Percentiles rank a stretch among this genome's conserved stretches.
Evolutionary conservation across 306 rosid species (phyloP).

Genomic region (Cicer chorassanicum): DNA sequence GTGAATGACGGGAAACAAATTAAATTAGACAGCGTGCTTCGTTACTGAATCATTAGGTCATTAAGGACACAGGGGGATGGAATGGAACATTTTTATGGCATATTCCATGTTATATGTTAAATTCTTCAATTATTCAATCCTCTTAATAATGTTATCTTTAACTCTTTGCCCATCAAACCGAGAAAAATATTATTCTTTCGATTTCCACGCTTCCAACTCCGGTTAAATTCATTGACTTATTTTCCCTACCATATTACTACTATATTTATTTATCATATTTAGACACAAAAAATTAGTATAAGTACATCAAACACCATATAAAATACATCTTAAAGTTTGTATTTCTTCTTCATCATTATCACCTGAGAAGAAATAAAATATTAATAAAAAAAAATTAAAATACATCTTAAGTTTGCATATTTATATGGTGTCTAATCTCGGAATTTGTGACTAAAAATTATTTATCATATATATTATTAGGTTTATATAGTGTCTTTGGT

Average conservation of each 20-base stretch:
- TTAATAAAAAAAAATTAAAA: no score
- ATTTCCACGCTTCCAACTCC: slow-evolving; percentile 9
- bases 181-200: slow-evolving; percentile 8
- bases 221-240: slow-evolving; percentile 6
- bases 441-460: no score
- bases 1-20: not conserved
- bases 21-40: slow-evolving; percentile 34
- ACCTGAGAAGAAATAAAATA: no score
- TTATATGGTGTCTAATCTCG: no score
- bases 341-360: no score
- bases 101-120: slow-evolving; percentile 29
- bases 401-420: no score
- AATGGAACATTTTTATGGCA: slow-evolving; percentile 36
- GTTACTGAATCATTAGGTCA: slow-evolving; percentile 22
- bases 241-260: not conserved
- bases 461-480: no score
- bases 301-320: no score
- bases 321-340: no score
- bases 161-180: not conserved
- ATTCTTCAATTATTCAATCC: not conserved
- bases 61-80: not conserved
- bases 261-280: no score
- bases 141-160: slow-evolving; percentile 13
- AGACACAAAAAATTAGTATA: no score
- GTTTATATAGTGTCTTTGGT: not conserved